Evolutionary conservation across 2,329 filamentous ascomycete species (phyloP).

Genomic region (Colletotrichum phormii): DNA sequence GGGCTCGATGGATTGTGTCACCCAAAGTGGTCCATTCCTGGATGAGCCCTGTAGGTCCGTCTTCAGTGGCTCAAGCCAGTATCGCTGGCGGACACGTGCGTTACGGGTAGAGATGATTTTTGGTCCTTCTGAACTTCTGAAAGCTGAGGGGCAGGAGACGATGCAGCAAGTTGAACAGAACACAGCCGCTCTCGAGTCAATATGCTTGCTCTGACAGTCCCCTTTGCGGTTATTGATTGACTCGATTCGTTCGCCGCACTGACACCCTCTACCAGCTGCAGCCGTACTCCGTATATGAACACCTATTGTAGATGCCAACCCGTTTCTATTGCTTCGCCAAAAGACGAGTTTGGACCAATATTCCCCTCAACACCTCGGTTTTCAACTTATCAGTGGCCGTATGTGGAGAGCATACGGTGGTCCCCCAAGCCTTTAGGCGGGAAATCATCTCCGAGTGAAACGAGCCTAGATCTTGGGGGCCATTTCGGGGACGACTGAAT

Average conservation of each 20-base stretch:
- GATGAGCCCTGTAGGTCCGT: background rate
- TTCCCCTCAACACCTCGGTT: slow-evolving; percentile 2
- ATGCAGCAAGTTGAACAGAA: background rate
- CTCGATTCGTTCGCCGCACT: background rate
- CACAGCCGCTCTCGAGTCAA: slow-evolving; percentile 20
- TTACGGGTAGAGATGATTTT: slow-evolving; percentile 22
- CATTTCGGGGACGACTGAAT: background rate
- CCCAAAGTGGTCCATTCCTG: slow-evolving; percentile 18
- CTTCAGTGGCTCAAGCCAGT: background rate
- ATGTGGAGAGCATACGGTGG: slow-evolving; percentile 23
- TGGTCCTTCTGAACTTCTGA: background rate
- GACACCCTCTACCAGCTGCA: background rate
- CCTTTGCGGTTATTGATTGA: background rate
- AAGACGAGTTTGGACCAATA: background rate
- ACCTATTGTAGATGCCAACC: background rate
- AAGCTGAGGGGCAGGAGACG: background rate
- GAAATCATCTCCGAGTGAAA: slow-evolving; percentile 34
- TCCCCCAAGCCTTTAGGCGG: background rate
- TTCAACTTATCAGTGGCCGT: background rate
- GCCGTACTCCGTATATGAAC: background rate
- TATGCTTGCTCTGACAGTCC: slow-evolving; percentile 7
- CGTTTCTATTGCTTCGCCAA: background rate
- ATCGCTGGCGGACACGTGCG: slow-evolving; percentile 23
- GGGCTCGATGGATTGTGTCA: slow-evolving; percentile 29
- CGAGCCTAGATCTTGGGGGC: slow-evolving; percentile 23